These are phyloP conservation scores for Vanrija pseudolonga DNA, from an alignment of 1,284 basidiomycete species.

Conservation along the genomic window DNA sequence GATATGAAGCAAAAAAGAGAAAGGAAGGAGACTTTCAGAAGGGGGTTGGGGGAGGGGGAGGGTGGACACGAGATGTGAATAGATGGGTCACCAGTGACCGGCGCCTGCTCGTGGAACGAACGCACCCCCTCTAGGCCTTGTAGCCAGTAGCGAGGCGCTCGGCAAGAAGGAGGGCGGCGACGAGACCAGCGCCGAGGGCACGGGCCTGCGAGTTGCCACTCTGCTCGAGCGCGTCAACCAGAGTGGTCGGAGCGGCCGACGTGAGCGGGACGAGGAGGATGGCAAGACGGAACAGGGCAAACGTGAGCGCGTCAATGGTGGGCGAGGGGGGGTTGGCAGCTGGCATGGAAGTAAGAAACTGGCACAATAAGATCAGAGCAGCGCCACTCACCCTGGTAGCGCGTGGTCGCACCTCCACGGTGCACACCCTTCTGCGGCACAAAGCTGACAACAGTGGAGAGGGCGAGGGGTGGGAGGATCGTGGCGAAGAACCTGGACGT, in stretches of 20 bases:
- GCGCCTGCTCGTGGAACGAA: too few relatives aligned
- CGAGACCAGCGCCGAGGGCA: slow-evolving; percentile 40
- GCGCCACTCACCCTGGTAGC: slow-evolving; percentile 27
- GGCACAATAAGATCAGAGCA: background rate
- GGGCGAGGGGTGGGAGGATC: slow-evolving; percentile 37
- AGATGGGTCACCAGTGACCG: too few relatives aligned
- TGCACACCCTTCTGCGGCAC: slow-evolving; percentile 33
- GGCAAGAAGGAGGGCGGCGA: slow-evolving; percentile 39
- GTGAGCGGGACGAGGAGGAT: slow-evolving; percentile 43
- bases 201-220: slow-evolving; percentile 42
- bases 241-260: slow-evolving; percentile 35
- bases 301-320: slow-evolving; percentile 41
- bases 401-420: slow-evolving; percentile 22
- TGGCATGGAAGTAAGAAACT: background rate
- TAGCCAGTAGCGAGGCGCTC: slow-evolving; percentile 22
- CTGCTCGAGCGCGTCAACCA: slow-evolving; percentile 40
- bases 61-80: too few relatives aligned
- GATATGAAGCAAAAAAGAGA: too few relatives aligned
- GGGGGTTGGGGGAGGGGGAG: too few relatives aligned
- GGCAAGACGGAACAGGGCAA: slow-evolving; percentile 41
- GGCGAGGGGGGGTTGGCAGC: slow-evolving; percentile 27
- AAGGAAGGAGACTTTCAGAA: too few relatives aligned
- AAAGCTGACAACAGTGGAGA: slow-evolving; percentile 42
- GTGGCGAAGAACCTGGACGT: slow-evolving; percentile 37
- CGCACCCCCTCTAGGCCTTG: too few relatives aligned